phyloP scores from a whole-genome alignment of 2,329 filamentous ascomycete species.

The Gaeumannomyces tritici region DNA sequence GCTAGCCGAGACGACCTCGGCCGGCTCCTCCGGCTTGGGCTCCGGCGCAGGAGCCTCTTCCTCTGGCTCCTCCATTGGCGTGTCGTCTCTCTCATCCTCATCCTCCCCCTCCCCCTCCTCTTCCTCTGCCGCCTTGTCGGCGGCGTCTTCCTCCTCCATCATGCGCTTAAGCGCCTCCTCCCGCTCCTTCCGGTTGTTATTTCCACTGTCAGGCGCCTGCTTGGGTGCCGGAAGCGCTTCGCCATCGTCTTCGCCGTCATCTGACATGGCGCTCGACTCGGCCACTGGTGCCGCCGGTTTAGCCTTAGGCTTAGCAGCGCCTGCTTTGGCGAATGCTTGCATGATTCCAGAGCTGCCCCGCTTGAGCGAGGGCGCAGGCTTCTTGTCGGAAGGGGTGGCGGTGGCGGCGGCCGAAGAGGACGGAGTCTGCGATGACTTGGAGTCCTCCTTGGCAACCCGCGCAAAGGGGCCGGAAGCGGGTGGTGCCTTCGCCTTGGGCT shows the following conservation, averaged over 20 bases:
- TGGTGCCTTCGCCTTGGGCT: conserved; percentile 18
- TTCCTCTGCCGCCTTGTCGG: conserved; percentile 41
- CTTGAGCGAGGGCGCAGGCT: conserved; percentile 34
- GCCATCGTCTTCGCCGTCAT: conserved; percentile 42
- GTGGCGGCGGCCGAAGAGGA: conserved; percentile 25
- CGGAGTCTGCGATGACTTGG: conserved; percentile 13
- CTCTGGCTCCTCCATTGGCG: conserved; percentile 19
- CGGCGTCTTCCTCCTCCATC: conserved; percentile 64
- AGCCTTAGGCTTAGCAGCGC: conserved; percentile 39
- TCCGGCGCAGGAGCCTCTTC: conserved; percentile 29
- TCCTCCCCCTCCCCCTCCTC: conserved; percentile 25
- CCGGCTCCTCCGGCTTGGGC: conserved; percentile 23
- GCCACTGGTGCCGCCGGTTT: conserved; percentile 18
- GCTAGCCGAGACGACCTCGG: conserved; percentile 42
- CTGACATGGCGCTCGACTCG: conserved; percentile 40
- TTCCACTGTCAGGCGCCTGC: conserved; percentile 17
- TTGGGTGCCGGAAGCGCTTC: conserved; percentile 35
- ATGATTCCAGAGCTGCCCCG: conserved; percentile 59
- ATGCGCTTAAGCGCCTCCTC: conserved; percentile 59
- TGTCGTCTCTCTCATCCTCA: conserved; percentile 24
- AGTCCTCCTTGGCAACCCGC: conserved; percentile 24
- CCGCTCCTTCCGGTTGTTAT: conserved; percentile 47
- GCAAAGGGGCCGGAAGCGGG: neutral
- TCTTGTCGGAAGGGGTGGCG: conserved; percentile 19
- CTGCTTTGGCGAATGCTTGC: conserved; percentile 67